These are phyloP conservation scores for Mortierella sp. DNA, from an alignment of 371 early-diverging fungal genomes.

Conservation along the genomic window DNA sequence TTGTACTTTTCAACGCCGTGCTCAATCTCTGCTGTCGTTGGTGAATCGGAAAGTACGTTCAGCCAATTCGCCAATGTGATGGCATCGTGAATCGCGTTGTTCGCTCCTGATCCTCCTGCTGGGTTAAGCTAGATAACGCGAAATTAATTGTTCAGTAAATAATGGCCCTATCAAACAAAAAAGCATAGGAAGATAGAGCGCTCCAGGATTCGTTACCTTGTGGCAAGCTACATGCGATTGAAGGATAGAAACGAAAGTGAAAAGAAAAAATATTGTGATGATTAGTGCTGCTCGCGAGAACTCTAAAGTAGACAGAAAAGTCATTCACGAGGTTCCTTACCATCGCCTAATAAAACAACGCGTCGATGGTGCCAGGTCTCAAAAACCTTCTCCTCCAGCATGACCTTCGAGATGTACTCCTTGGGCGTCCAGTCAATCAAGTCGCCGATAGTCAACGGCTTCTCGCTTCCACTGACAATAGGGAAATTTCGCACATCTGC, in stretches of 20 bases:
- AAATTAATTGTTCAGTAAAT: not conserved
- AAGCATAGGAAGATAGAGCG: not conserved
- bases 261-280: too few relatives aligned
- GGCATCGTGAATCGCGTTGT: slow-evolving; percentile 41
- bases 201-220: slow-evolving; percentile 19
- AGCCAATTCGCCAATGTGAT: slow-evolving; percentile 32
- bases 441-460: slow-evolving; percentile 21
- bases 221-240: slow-evolving; percentile 28
- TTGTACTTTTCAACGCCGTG: slow-evolving; percentile 17
- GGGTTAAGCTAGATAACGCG: not conserved
- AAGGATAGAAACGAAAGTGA: not conserved
- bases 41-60: slow-evolving; percentile 28
- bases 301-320: too few relatives aligned
- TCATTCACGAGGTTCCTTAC: slow-evolving; percentile 7
- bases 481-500: slow-evolving; percentile 38
- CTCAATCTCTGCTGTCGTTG: slow-evolving; percentile 23
- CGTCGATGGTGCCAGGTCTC: slow-evolving; percentile 38
- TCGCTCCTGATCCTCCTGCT: slow-evolving; percentile 19
- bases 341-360: slow-evolving; percentile 32
- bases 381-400: slow-evolving; percentile 42
- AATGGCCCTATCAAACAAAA: not conserved
- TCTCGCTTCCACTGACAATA: not conserved
- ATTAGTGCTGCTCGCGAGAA: too few relatives aligned
- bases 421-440: slow-evolving; percentile 34
- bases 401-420: slow-evolving; percentile 45